phyloP scores from a whole-genome alignment of 257 asterid species.

The Buddleja alternifolia region DNA sequence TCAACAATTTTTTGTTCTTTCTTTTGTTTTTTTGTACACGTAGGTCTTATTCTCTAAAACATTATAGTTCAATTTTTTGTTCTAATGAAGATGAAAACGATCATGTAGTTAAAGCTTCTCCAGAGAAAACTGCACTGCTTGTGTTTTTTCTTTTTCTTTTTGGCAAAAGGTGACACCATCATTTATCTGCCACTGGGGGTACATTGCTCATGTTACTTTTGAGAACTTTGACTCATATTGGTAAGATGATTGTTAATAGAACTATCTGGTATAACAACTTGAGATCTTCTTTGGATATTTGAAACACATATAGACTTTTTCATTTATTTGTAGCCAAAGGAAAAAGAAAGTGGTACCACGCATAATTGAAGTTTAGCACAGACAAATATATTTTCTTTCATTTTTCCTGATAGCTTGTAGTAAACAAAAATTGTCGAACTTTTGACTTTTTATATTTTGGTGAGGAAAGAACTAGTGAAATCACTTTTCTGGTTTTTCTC shows the following conservation, averaged over 20 bases:
- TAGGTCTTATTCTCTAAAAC: no score
- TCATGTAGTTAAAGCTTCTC: neutral
- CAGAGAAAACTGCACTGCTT: neutral
- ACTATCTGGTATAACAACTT: no score
- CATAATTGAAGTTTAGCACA: neutral
- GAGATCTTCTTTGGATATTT: neutral
- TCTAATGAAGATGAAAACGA: constrained; percentile 7
- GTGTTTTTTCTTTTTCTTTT: no score
- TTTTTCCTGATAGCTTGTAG: no score
- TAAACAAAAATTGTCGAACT: no score
- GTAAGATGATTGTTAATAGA: neutral
- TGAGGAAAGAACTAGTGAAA: neutral
- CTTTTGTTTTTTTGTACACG: no score
- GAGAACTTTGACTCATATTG: neutral
- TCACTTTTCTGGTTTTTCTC: neutral
- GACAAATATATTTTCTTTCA: neutral
- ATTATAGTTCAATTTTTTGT: no score
- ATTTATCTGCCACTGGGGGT: neutral
- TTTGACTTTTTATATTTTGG: no score
- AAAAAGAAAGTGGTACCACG: neutral
- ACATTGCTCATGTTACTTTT: neutral
- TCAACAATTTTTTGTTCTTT: no score
- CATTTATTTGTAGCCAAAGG: neutral
- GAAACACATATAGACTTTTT: neutral
- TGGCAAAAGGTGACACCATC: neutral